Base-by-base conservation (phyloP, 179 eudicot species). In the Gypsophila paniculata region DNA sequence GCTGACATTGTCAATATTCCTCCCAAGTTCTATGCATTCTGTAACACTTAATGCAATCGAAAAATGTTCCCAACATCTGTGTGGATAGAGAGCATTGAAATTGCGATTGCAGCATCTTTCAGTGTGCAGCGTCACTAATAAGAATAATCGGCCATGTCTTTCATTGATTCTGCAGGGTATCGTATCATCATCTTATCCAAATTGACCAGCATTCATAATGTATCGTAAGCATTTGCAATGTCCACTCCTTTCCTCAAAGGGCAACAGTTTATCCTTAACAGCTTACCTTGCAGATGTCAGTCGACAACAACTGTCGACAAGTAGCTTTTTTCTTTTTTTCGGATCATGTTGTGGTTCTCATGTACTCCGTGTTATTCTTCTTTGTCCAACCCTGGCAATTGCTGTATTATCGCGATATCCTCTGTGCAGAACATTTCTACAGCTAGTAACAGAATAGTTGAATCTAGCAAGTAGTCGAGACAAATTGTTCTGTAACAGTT, bases 61-160 rank as follows among this genome's bases (percentile, higher is more conserved):
- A 70, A 54, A 70, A 68, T 22, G 54, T 72, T 26, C 60, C 69
- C 60, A 68, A 68, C 71, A 70, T 68, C 61, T 68, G 74, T 71
- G 64, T 62, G 55, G 68, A 67, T 32, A 22, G 39, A 51, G 26
- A 22, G 44, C 59, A 63, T 13, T 51, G 48, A 25, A 26, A 25
- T 22, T 17, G 36, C 51, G 42, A 42, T 22, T 17, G 36, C 51
- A 42, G 77, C 70, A 74, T 78, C 74, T 63, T 21, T 48, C 46
- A 71, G 52, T 59, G 54, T 64, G 71, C 48, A 39, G 9, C 22
- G 65, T 17, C 38, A 39, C 42, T 51, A 39, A 55, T 51, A 72
- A 67, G 74, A 77, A 78, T 53, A 74, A 68, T 32, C 71, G 65
- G 71, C 77, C 74, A 69, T 63, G 63, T 44, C 46, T 22, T 29